Conservation (phyloP, 1,139 yeast species). For the Geotrichum candidum region DNA sequence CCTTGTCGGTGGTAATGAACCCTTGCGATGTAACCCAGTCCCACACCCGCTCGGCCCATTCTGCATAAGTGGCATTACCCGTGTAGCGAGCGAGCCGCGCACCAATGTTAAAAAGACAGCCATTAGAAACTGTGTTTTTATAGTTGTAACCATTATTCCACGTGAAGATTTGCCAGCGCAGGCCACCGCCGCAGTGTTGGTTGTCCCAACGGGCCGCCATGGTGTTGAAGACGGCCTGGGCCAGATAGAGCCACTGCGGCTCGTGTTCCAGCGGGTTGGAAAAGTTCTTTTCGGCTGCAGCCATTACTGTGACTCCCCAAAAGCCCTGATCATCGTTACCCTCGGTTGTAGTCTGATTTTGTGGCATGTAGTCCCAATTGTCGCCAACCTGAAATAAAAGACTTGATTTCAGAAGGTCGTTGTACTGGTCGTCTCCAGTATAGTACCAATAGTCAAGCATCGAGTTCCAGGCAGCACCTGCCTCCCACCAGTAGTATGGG, state of each 20-base stretch:
- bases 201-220: constrained; percentile 88
- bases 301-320: constrained; percentile 82
- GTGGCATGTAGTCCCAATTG: constrained; percentile 64
- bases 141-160: constrained; percentile 94
- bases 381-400: constrained; percentile 61
- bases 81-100: constrained; percentile 89
- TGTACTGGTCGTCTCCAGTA: constrained; percentile 58
- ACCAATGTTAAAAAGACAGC: constrained; percentile 81
- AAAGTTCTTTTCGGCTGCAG: constrained; percentile 76
- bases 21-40: constrained; percentile 71
- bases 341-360: constrained; percentile 70
- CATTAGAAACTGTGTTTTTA: constrained; percentile 85
- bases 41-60: constrained; percentile 76
- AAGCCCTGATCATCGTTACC: constrained; percentile 93
- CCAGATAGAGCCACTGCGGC: constrained; percentile 64
- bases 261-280: constrained; percentile 49
- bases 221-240: constrained; percentile 81
- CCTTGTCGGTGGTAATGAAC: constrained; percentile 43
- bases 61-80: constrained; percentile 59
- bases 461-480: constrained; percentile 83
- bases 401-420: constrained; percentile 50
- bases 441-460: constrained; percentile 60
- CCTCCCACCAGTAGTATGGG: constrained; percentile 94
- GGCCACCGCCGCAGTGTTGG: constrained; percentile 71
- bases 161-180: constrained; percentile 93